Conservation (phyloP, 441 rosid species). For the Populus trichocarpa region DNA sequence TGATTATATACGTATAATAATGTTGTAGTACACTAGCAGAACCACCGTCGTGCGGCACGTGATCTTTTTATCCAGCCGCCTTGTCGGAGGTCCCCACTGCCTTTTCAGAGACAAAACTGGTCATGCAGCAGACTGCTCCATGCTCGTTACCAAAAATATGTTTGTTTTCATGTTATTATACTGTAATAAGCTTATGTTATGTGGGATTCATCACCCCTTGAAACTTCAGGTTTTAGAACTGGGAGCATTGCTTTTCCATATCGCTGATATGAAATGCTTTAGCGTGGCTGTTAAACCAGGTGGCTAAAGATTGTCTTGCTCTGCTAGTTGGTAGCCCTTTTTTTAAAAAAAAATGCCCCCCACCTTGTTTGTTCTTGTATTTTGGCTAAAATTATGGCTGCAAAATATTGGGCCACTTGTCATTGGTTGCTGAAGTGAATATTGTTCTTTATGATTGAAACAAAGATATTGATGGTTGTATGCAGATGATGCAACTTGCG, state of each 20-base stretch:
- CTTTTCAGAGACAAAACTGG: not conserved
- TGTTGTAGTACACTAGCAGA: not conserved
- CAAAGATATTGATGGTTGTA: not conserved
- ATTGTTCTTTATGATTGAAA: not conserved
- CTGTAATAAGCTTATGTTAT: not conserved
- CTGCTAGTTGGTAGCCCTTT: not conserved
- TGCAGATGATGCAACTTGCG: slow-evolving; percentile 42
- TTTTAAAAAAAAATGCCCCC: not conserved
- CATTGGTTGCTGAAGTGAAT: not conserved
- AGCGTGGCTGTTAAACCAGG: slow-evolving; percentile 18
- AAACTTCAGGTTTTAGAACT: not conserved
- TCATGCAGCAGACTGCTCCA: not conserved
- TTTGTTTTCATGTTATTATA: not conserved
- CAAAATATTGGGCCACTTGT: not conserved
- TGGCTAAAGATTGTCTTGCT: slow-evolving; percentile 8
- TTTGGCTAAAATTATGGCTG: not conserved
- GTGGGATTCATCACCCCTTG: slow-evolving; percentile 8
- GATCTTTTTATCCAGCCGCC: slow-evolving; percentile 10
- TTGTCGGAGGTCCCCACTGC: slow-evolving; percentile 21
- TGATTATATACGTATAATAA: not conserved
- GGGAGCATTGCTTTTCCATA: not conserved
- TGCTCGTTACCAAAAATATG: not conserved
- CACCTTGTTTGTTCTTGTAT: not conserved
- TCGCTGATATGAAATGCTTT: slow-evolving; percentile 23
- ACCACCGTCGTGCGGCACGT: slow-evolving; percentile 5